Evolutionary conservation across 139 green algal genomes (phyloP).

Genomic region (Coccomyxa sp.): DNA sequence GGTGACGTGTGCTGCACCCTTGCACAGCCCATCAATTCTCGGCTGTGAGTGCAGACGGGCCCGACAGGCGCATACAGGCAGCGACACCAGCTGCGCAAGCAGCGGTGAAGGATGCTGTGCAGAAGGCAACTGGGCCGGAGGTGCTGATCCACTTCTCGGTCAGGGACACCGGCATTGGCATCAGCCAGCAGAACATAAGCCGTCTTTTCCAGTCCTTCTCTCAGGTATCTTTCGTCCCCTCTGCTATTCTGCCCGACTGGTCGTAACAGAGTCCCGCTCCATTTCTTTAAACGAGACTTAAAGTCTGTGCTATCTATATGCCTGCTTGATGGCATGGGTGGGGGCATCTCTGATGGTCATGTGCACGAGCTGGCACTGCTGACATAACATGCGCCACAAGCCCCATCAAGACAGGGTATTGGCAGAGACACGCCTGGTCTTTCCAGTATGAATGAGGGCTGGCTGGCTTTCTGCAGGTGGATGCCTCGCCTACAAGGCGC

Average conservation of each 20-base stretch:
- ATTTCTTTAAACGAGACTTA: too few relatives aligned
- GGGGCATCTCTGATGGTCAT: too few relatives aligned
- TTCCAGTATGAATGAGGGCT: too few relatives aligned
- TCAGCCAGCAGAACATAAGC: constrained; percentile 42
- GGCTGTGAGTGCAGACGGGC: neutral
- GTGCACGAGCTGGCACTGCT: neutral
- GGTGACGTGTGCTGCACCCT: too few relatives aligned
- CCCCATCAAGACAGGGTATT: too few relatives aligned
- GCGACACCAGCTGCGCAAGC: neutral
- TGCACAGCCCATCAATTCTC: too few relatives aligned
- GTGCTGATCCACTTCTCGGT: constrained; percentile 61
- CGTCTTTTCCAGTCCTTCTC: constrained; percentile 79
- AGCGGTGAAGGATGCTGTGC: neutral
- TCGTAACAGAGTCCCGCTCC: too few relatives aligned
- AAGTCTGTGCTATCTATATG: too few relatives aligned
- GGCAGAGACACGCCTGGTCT: too few relatives aligned
- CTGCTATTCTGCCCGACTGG: too few relatives aligned
- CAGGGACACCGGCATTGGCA: constrained; percentile 79
- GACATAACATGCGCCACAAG: neutral
- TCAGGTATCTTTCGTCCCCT: constrained; percentile 43
- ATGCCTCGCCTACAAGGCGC: constrained; percentile 55
- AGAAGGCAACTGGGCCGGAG: neutral
- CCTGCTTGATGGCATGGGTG: too few relatives aligned
- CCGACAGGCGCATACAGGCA: neutral
- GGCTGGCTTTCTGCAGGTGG: constrained; percentile 49